Base-by-base conservation (phyloP, 305 asterid species). In the Fraxinus albicans region DNA sequence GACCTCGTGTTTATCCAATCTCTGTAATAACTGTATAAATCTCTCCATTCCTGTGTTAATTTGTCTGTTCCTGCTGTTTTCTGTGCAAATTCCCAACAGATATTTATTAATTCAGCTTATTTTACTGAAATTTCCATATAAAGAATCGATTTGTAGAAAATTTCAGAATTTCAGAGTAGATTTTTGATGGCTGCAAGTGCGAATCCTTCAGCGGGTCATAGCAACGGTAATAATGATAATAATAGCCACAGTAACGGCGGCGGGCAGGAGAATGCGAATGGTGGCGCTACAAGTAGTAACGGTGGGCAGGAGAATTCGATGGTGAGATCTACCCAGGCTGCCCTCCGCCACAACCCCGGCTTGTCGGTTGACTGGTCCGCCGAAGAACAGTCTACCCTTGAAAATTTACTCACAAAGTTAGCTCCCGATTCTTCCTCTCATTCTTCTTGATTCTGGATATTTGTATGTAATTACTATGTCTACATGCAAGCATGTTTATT, bases 121-220 rank as follows among this genome's bases (percentile, higher is more conserved):
- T 27, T 70, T 31, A 27, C 40, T 70, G 40, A 29, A 70, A 15
- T 31, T 31, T 12, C 33, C 36, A 23, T 34, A 47, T 42, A 8
- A 17, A 70, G 38, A 69, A 21, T 40, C 31, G 77, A n/a, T 55
- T 25, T 55, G 69, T 81, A 42, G 81, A 73, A 81, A 55, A 27
- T 74, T 47, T 82, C 29, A 63, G 76, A 83, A 17, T 25, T 8
- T 42, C 73, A 78, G 55, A 63, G 74, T 42, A 21, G 34, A 58
- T 29, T 29, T 80, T 79, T 69, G 77, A 93, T 95, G 98, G 98
- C 98, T 72, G 98, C 98, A 63, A 91, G 98, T 86, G 94, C 98
- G 72, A 93, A 90, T 80, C 95, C 95, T 53, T 84, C 95, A 35
- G 93, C 86, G 67, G 91, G 72, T 74, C 86, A 87, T 5, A 84